phyloP scores from a whole-genome alignment of 495 filamentous ascomycete genomes.

The Xylaria castorea region DNA sequence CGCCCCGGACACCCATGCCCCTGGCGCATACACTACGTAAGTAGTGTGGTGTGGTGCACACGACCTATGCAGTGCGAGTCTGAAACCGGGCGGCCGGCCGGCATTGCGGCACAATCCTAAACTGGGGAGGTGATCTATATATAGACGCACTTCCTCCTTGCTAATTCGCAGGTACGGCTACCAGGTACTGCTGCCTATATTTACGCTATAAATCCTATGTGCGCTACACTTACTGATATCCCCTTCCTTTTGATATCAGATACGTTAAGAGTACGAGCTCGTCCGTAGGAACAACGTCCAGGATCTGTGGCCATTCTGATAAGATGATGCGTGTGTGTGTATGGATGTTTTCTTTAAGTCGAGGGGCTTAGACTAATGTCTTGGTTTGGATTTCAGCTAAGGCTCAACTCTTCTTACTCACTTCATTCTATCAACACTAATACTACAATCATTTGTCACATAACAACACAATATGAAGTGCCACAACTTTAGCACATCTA shows the following conservation, averaged over 20 bases:
- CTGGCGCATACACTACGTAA: no score
- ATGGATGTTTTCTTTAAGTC: not conserved
- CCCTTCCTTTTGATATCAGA: no score
- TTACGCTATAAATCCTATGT: no score
- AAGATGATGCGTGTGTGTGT: not conserved
- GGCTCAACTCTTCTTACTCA: not conserved
- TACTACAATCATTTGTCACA: no score
- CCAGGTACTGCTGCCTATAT: no score
- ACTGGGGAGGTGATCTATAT: not conserved
- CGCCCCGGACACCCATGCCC: not conserved
- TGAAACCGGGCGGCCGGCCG: constrained; percentile 3
- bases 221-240: no score
- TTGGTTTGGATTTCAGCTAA: not conserved
- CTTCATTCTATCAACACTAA: not conserved
- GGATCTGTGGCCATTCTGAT: not conserved
- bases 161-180: no score
- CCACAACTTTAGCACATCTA: no score
- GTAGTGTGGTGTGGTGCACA: not conserved
- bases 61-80: constrained; percentile 1
- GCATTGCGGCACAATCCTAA: not conserved
- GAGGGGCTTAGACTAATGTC: not conserved
- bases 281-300: no score
- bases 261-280: no score
- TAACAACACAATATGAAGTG: no score
- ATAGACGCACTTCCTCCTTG: not conserved